A percentile compares a stretch with the other conserved stretches of the same genome.
Conservation (phyloP, 192 early-diverging fungal species). For the Backusella sp. region DNA sequence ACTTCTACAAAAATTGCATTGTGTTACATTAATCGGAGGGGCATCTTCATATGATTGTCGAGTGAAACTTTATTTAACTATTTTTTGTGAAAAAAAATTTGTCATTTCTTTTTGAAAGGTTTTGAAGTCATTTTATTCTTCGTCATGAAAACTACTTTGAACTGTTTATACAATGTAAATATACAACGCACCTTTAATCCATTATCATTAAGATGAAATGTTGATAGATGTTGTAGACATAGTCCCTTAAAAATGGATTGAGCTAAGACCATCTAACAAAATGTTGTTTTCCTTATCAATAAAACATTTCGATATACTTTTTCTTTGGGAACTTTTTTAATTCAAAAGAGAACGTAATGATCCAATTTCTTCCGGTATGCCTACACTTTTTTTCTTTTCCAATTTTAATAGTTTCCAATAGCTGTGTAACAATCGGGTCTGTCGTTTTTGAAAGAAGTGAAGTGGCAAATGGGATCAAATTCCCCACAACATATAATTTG, state of each 20-base stretch:
- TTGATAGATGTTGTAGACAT: too few relatives aligned
- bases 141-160: too few relatives aligned
- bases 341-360: not conserved
- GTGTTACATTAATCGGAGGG: not conserved
- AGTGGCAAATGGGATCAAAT: not conserved
- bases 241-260: not conserved
- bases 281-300: not conserved
- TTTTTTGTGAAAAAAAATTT: slow-evolving; percentile 5
- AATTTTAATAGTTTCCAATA: not conserved
- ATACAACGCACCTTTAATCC: not conserved
- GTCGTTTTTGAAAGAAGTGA: slow-evolving; percentile 69
- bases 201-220: not conserved
- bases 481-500: slow-evolving; percentile 34
- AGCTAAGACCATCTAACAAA: not conserved
- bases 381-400: not conserved
- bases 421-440: slow-evolving; percentile 65
- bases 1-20: not conserved
- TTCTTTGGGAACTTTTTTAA: not conserved
- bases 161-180: not conserved
- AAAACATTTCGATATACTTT: not conserved
- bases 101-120: not conserved
- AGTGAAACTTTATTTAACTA: not conserved
- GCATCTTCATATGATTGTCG: not conserved
- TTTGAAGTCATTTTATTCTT: not conserved
- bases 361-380: not conserved